Evolutionary conservation across 352 stramenopile genomes (phyloP).

Genomic region (Globisporangium takayamanum): DNA sequence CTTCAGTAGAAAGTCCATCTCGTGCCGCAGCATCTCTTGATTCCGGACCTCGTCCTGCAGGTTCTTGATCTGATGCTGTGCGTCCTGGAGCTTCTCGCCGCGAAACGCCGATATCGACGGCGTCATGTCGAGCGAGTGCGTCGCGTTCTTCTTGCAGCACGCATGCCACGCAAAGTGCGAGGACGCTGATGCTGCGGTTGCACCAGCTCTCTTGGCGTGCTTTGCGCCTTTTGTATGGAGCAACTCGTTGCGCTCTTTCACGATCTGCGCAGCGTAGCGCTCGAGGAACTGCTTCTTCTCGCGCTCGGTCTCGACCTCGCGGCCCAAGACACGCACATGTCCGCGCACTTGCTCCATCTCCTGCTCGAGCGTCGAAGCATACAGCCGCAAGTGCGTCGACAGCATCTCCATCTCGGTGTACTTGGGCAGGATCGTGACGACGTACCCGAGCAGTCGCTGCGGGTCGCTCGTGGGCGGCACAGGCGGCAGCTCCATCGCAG

Average conservation of each 20-base stretch:
- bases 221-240: constrained; percentile 58
- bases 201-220: constrained; percentile 1
- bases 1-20: constrained; percentile 66
- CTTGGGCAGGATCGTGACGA: constrained; percentile 65
- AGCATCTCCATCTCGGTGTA: constrained; percentile 84
- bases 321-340: constrained; percentile 45
- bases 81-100: constrained; percentile 67
- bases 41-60: constrained; percentile 62
- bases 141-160: constrained; percentile 77
- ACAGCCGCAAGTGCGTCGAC: constrained; percentile 63
- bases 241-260: constrained; percentile 81
- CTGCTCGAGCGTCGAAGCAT: constrained; percentile 63
- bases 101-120: constrained; percentile 70
- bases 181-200: background rate
- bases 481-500: constrained; percentile 41
- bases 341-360: constrained; percentile 69
- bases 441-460: constrained; percentile 66
- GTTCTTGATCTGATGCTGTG: constrained; percentile 31
- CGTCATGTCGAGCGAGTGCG: constrained; percentile 52
- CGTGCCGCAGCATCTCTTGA: constrained; percentile 48
- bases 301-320: constrained; percentile 40
- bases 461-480: constrained; percentile 70
- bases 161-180: constrained; percentile 72
- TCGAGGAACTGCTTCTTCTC: constrained; percentile 82
- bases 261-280: constrained; percentile 72